phyloP scores from a whole-genome alignment of 768 basidiomycete species.

The Tricholoma sp. region DNA sequence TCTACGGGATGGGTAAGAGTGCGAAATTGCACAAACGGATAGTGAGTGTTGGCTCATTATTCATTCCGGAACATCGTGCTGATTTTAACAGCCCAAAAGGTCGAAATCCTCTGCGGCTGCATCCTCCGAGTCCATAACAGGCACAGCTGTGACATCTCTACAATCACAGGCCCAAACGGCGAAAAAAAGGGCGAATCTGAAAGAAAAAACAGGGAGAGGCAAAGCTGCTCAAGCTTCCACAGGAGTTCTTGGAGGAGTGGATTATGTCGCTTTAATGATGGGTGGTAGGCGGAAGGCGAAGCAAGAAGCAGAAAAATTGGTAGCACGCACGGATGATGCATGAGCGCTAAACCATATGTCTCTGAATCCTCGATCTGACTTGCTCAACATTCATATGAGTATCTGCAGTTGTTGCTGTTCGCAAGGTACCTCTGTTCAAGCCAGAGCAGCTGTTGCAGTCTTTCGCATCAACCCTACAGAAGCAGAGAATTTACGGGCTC shows the following conservation, averaged over 20 bases:
- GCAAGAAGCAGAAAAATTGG: conserved; percentile 62
- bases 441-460: too few species aligned
- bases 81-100: conserved; percentile 30
- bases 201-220: conserved; percentile 32
- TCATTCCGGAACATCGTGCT: background rate
- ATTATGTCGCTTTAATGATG: conserved; percentile 70
- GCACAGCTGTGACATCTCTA: conserved; percentile 17
- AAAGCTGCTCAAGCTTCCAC: conserved; percentile 21
- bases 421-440: too few species aligned
- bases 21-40: conserved; percentile 62
- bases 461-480: too few species aligned
- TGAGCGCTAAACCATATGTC: too few species aligned
- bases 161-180: conserved; percentile 35
- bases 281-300: conserved; percentile 64
- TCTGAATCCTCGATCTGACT: too few species aligned
- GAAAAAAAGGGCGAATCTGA: conserved; percentile 47
- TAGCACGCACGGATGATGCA: conserved; percentile 17
- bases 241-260: conserved; percentile 63
- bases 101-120: conserved; percentile 24
- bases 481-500: too few species aligned
- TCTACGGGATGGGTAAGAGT: conserved; percentile 50
- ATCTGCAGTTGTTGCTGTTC: too few species aligned
- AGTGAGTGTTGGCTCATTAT: conserved; percentile 27
- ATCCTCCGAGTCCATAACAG: conserved; percentile 9
- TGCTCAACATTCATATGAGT: too few species aligned